Base-by-base conservation (phyloP, 208 protist genomes). In the Leishmania lainsoni region DNA sequence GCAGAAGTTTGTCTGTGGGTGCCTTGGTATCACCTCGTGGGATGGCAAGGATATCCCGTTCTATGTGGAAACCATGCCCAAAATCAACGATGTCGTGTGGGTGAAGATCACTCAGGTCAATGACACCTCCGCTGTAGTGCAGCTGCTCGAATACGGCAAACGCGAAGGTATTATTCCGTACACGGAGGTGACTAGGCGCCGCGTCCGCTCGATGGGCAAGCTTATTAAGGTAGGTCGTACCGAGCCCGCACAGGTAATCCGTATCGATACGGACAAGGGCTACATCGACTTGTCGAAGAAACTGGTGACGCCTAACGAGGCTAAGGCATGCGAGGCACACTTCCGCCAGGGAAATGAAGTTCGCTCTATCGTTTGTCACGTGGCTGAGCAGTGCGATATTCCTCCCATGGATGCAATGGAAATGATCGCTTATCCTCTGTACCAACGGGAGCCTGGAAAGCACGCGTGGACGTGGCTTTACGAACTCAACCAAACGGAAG, bases 221-320 rank as follows among this genome's bases (percentile, higher is more conserved):
- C 89, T 99, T n/a, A 99, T 99, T 73, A 98, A 99, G 83, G 99
- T 99, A 26, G 99, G 99, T 39, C 90, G 93, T 35, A 94, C 92
- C 59, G 99, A 99, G 87, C 96, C 98, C 56, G 97, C 98, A 4
- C 94, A 99, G 81, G 99, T 99, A 17, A 93, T 99, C 69, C 96
- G 99, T 86, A 99, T 99, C 69, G 99, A 99, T 86, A 94, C 97
- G 84, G 98, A 99, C 54, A 99, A 99, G 85, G 97, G 99, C 45
- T 99, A 99, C 84, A 99, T 99, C 89, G 99, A 99, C 94, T 87
- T 99, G 6, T 99, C 98, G 16, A 99, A 99, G 89, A 97, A 99
- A 85, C 89, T 93, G 58, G 99, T 99, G 54, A 98, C 96, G 6
- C 87, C 90, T 45, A 97, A 99, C 75, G 99, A 99, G 59, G 93